Base-by-base conservation (phyloP, 169 alveolate species). In the Neospora caninum region DNA sequence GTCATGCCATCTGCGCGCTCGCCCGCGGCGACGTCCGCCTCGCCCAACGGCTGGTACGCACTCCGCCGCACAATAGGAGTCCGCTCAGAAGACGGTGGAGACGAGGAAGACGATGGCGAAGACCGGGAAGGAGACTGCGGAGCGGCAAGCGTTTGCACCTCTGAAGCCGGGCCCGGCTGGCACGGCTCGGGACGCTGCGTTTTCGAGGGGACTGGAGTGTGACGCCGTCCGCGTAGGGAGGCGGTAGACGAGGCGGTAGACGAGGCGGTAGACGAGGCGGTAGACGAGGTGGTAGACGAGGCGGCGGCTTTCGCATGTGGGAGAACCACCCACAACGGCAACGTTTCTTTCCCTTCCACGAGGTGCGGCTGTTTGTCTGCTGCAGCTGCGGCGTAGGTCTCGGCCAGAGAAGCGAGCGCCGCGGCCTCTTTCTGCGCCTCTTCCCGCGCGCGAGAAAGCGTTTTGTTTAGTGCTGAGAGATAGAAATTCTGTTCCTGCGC, bases 401-500 rank as follows among this genome's bases (percentile, higher is more conserved):
- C 45, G n/a, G 86, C 45, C 39, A 38, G 49, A 36, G 86, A 10
- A 6, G 39, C 45, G n/a, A 80, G 80, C 1, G 53, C 42, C n/a
- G 80, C 31, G 41, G 70, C 80, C 27, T 43, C 91, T 43, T 16
- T 36, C 49, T 29, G 27, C 27, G 78, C 78, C 34, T n/a, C 54
- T 18, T 1, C 92, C n/a, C 92, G 42, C 29, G 80, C 73, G 34
- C 34, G 58, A 41, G 64, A 45, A 42, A 49, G 84, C 89, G 64
- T 49, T 36, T 42, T 78, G 53, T 16, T 38, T 31, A 34, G 39
- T 7, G 82, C 91, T n/a, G 88, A 45, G 42, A 96, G 95, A 78
- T 95, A 96, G 67, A 94, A 95, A 87, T 95, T 96, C 58, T 96
- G 97, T 80, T 45, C 67, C 88, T 70, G 88, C 25, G 96, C 95